Evolutionary conservation across 345 rosid genomes (phyloP).

Genomic region (Turnera subulata): DNA sequence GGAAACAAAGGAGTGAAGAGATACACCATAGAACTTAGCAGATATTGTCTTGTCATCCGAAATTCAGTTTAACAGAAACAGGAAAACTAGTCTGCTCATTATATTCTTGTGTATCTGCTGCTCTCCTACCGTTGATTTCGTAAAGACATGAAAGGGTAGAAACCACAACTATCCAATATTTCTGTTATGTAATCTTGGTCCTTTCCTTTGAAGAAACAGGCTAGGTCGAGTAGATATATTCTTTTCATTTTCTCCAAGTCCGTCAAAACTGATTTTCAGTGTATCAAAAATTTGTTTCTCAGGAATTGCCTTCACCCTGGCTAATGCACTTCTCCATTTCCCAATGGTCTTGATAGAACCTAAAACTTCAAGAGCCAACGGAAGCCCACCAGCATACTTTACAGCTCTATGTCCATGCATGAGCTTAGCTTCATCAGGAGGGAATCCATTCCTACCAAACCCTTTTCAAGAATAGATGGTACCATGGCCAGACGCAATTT

Average conservation of each 20-base stretch:
- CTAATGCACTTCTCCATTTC: slow-evolving; percentile 14
- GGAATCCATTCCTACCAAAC: slow-evolving; percentile 30
- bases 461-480: neutral
- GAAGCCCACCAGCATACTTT: slow-evolving; percentile 13
- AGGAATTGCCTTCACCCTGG: slow-evolving; percentile 6
- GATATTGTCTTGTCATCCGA: neutral
- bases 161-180: slow-evolving; percentile 13
- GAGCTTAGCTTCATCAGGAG: slow-evolving; percentile 13
- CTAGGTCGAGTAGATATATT: slow-evolving; percentile 18
- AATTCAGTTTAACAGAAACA: too few relatives aligned
- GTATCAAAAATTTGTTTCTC: neutral
- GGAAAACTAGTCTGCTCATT: neutral
- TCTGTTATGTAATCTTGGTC: slow-evolving; percentile 3
- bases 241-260: slow-evolving; percentile 11
- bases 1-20: too few relatives aligned
- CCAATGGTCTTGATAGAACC: slow-evolving; percentile 10
- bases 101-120: too few relatives aligned
- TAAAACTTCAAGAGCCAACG: slow-evolving; percentile 18
- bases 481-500: slow-evolving; percentile 15
- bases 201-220: slow-evolving; percentile 25
- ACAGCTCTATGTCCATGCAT: slow-evolving; percentile 10
- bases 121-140: slow-evolving; percentile 21
- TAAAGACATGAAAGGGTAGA: slow-evolving; percentile 15
- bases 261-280: slow-evolving; percentile 17
- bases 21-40: neutral